Conservation (phyloP, 139 green algal species). For the Eudorina sp. region DNA sequence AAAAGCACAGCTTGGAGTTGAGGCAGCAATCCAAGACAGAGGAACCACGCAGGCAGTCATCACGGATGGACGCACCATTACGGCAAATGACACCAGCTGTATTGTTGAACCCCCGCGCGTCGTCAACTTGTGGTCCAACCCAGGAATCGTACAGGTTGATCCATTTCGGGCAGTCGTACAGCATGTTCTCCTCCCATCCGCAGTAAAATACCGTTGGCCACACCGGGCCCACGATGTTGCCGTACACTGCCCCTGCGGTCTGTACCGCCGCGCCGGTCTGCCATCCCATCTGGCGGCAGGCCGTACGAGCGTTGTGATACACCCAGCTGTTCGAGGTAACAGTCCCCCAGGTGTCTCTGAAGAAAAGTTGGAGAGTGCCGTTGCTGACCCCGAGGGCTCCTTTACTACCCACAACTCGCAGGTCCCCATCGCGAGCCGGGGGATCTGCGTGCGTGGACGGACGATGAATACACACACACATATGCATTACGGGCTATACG, state of each 20-base stretch:
- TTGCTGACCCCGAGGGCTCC: neutral
- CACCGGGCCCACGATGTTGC: neutral
- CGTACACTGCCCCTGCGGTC: neutral
- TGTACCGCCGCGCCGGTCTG: neutral
- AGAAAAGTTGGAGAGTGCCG: conserved; percentile 4
- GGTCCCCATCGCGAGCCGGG: neutral
- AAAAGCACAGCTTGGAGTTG: neutral
- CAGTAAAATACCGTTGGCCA: neutral
- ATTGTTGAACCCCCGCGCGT: neutral
- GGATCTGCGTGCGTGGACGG: neutral
- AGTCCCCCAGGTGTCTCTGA: neutral
- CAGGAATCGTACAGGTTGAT: neutral
- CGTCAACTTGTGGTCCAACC: neutral
- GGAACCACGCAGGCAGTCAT: neutral
- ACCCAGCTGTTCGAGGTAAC: neutral
- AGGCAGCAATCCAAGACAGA: neutral
- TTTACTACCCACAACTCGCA: neutral
- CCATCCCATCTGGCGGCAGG: neutral
- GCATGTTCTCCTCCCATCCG: neutral
- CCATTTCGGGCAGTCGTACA: neutral
- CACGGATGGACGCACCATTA: neutral
- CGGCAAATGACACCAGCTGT: neutral
- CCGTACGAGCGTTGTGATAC: neutral
- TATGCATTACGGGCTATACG: neutral
- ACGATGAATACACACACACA: neutral